Base-by-base conservation (phyloP, 1,284 basidiomycete genomes). In the Tetrapyrgos nigripes region DNA sequence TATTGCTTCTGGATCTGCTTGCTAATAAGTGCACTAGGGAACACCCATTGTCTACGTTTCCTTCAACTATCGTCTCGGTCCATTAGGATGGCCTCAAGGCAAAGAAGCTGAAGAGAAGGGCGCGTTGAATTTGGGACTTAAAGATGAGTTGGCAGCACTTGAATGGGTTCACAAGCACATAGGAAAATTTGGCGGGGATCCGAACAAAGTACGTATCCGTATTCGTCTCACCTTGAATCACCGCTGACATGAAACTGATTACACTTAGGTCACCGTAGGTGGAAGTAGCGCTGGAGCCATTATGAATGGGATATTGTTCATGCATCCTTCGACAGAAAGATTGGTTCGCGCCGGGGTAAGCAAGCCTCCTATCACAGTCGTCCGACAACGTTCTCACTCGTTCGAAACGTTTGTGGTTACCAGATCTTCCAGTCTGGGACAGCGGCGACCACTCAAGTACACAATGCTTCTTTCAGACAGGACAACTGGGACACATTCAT, bases 1-100 rank as follows among this genome's bases (percentile, higher is more conserved):
- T n/a, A n/a, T n/a, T n/a, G n/a, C n/a, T n/a, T n/a, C n/a, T n/a
- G n/a, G n/a, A n/a, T n/a, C n/a, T n/a, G n/a, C n/a, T n/a, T n/a
- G n/a, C n/a, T n/a, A n/a, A n/a, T n/a, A n/a, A n/a, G n/a, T n/a
- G n/a, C n/a, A n/a, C n/a, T n/a, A n/a, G 79, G 80, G 78, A 33
- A 83, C 80, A 4, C 83, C 82, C n/a, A 64, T 87, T 24, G 75
- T 87, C 14, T 83, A 83, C 51, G 84, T 86, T 44, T 82, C 77
- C 33, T 66, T 79, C 63, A 79, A 81, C 62, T 80, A 82, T 58
- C 74, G 81, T 4, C 53, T 75, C 3, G 61, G 58, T 11, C 72
- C 73, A 3, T 66, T 79, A 17, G 79, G 78, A 0, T 80, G 78
- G 56, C 75, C 75, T 6, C 72, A 73, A 59, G 76, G 75, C 2